Conservation (phyloP, 1,284 basidiomycete genomes). For the Cutaneotrichosporon dermatis region DNA sequence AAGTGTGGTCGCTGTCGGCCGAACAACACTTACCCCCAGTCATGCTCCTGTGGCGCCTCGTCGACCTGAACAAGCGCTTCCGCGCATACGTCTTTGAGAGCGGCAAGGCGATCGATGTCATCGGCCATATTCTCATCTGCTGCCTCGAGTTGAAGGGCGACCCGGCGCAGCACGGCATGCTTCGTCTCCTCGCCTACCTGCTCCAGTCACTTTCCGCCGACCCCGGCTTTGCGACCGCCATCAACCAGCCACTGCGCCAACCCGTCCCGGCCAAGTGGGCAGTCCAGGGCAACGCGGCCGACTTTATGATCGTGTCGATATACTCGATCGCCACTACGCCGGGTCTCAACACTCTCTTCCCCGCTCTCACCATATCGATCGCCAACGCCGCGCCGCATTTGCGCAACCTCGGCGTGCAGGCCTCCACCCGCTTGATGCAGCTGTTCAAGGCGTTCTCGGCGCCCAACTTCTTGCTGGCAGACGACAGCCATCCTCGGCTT, state of each 20-base stretch:
- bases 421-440: slow-evolving; percentile 76
- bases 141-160: slow-evolving; percentile 82
- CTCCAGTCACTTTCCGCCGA: slow-evolving; percentile 87
- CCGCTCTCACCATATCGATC: slow-evolving; percentile 81
- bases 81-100: slow-evolving; percentile 71
- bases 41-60: slow-evolving; percentile 81
- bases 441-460: slow-evolving; percentile 85
- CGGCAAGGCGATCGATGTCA: slow-evolving; percentile 67
- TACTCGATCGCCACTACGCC: slow-evolving; percentile 87
- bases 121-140: slow-evolving; percentile 72
- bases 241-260: slow-evolving; percentile 57
- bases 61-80: slow-evolving; percentile 93
- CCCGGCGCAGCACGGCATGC: slow-evolving; percentile 88
- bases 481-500: slow-evolving; percentile 87
- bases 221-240: slow-evolving; percentile 63
- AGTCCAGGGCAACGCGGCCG: slow-evolving; percentile 66
- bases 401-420: slow-evolving; percentile 70
- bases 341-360: slow-evolving; percentile 79
- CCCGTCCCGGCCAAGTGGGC: slow-evolving; percentile 70
- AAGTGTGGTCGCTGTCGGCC: slow-evolving; percentile 36
- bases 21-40: slow-evolving; percentile 51
- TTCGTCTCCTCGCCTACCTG: slow-evolving; percentile 83
- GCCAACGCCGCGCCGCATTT: slow-evolving; percentile 84
- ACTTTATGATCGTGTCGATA: slow-evolving; percentile 84
- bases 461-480: slow-evolving; percentile 80